phyloP scores from a whole-genome alignment of 2,329 filamentous ascomycete genomes.

The Talaromyces amestolkiae region DNA sequence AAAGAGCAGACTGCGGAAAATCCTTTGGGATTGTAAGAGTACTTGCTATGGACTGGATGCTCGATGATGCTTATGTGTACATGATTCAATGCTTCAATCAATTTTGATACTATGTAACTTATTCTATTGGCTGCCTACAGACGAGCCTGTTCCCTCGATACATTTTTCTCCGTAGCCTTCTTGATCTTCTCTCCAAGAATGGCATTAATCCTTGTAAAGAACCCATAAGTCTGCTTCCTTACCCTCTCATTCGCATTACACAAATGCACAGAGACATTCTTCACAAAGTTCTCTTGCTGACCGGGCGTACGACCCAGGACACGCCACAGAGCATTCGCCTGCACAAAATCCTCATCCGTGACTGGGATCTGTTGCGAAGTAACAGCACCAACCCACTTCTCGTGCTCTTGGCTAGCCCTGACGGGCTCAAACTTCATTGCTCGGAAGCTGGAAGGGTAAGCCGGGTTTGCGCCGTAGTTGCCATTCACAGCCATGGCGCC shows the following conservation, averaged over 20 bases:
- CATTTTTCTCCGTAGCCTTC: conserved; percentile 50
- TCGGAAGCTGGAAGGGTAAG: conserved; percentile 50
- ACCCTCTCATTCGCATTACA: conserved; percentile 54
- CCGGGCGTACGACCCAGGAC: conserved; percentile 46
- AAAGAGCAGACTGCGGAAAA: conserved; percentile 26
- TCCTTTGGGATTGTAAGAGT: conserved; percentile 24
- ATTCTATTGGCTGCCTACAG: conserved; percentile 23
- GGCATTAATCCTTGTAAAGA: conserved; percentile 58
- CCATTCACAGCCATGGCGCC: conserved; percentile 66
- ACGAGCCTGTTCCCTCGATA: conserved; percentile 26
- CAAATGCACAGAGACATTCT: conserved; percentile 60
- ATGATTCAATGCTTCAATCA: conserved; percentile 1
- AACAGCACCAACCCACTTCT: conserved; percentile 44
- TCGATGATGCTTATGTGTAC: background rate
- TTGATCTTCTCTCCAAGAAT: conserved; percentile 55
- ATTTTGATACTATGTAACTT: background rate
- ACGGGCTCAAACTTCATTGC: conserved; percentile 39
- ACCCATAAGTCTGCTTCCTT: conserved; percentile 58
- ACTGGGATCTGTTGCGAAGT: conserved; percentile 42
- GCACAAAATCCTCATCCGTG: conserved; percentile 46
- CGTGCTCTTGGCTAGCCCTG: conserved; percentile 44
- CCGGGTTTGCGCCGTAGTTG: conserved; percentile 61
- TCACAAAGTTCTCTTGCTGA: conserved; percentile 61
- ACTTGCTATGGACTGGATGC: background rate
- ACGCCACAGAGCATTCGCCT: conserved; percentile 46